Conservation (phyloP, 2,329 filamentous ascomycete genomes). For the Diplodia intermedia region DNA sequence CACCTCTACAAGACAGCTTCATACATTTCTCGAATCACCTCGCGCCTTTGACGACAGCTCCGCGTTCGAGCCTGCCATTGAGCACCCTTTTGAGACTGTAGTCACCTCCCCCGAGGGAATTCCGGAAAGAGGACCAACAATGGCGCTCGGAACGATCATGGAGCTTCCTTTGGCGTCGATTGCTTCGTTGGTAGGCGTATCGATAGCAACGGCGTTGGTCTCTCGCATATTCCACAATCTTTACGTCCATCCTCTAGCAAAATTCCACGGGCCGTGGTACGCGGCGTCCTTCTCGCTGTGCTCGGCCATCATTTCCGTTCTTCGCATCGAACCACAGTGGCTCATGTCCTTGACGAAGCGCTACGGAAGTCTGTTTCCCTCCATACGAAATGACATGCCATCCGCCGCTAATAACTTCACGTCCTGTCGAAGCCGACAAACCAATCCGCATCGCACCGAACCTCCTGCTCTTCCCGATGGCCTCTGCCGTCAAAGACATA, state of each 20-base stretch:
- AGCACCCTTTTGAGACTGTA: not conserved
- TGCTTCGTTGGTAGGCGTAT: not conserved
- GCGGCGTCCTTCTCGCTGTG: constrained; percentile 14
- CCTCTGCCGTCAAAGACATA: constrained; percentile 49
- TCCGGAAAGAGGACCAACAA: not conserved
- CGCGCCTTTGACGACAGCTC: not conserved
- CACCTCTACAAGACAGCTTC: not conserved
- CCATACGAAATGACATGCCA: too few species aligned
- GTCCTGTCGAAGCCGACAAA: constrained; percentile 36
- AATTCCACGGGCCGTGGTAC: constrained; percentile 27
- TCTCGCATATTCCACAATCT: constrained; percentile 22
- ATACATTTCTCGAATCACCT: too few species aligned
- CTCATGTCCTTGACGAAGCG: constrained; percentile 41
- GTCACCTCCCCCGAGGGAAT: too few species aligned
- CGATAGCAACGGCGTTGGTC: not conserved
- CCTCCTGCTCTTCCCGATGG: constrained; percentile 47
- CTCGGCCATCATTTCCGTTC: constrained; percentile 40
- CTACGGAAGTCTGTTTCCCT: constrained; percentile 40
- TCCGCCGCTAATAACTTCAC: not conserved
- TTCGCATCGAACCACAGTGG: constrained; percentile 42
- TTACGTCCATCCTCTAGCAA: constrained; percentile 25
- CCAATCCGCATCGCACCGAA: constrained; percentile 51
- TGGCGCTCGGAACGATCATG: not conserved
- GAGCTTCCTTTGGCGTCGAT: not conserved
- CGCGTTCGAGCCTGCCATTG: not conserved